Evolutionary conservation across 176 grass and related monocot species (phyloP).

Genomic region (Hsuehochloa calcarea): DNA sequence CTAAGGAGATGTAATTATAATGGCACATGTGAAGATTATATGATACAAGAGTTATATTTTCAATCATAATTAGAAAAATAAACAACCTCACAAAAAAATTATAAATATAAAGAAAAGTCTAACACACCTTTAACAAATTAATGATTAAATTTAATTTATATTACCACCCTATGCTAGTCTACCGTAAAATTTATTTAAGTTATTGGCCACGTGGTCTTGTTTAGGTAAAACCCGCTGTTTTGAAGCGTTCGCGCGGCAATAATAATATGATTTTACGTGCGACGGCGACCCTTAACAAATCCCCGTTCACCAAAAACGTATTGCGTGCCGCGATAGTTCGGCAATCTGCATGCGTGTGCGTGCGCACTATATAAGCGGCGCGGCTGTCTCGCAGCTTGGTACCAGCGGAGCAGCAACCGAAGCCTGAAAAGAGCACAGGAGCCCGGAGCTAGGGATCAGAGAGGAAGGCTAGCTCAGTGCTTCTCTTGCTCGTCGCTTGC

Average conservation of each 20-base stretch:
- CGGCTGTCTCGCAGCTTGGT: neutral
- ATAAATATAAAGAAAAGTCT: too few species aligned
- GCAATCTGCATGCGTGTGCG: neutral
- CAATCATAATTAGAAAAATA: too few species aligned
- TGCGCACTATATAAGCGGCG: conserved; percentile 30
- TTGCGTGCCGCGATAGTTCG: neutral
- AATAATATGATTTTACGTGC: neutral
- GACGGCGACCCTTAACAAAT: conserved; percentile 27
- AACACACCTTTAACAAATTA: too few species aligned
- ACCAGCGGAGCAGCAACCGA: neutral
- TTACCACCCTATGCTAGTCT: too few species aligned
- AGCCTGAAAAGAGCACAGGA: neutral
- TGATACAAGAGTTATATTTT: too few species aligned
- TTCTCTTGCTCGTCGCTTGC: neutral
- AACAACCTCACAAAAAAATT: too few species aligned
- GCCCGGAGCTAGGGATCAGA: neutral
- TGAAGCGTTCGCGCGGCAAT: conserved; percentile 2
- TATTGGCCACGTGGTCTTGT: neutral
- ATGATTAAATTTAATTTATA: too few species aligned
- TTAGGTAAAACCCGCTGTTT: neutral
- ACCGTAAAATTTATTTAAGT: too few species aligned
- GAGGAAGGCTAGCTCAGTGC: neutral
- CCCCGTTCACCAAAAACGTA: conserved; percentile 7
- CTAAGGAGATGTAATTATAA: too few species aligned
- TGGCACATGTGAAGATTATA: too few species aligned